Percentiles rank a stretch among this genome's conserved stretches.
These are phyloP conservation scores for Nakazawaea peltata DNA, from an alignment of 805 yeast species.

Conservation along the genomic window DNA sequence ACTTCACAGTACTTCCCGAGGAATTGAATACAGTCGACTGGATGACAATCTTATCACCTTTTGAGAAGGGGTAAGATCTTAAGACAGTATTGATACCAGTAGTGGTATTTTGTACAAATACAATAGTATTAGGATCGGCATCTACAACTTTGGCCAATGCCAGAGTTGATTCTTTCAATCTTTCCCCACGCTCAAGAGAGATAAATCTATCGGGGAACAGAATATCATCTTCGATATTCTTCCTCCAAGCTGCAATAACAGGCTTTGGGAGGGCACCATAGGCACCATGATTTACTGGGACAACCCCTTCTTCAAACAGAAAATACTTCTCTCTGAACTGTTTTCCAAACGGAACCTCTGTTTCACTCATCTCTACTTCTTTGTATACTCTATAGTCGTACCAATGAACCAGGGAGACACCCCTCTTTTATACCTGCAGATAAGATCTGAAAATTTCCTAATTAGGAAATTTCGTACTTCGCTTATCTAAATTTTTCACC, in stretches of 20 bases:
- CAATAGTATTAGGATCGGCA: slow-evolving; percentile 39
- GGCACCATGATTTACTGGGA: slow-evolving; percentile 58
- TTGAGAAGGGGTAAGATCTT: slow-evolving; percentile 41
- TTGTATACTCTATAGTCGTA: too few relatives aligned
- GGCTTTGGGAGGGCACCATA: slow-evolving; percentile 48
- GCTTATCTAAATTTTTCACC: too few relatives aligned
- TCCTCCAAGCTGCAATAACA: slow-evolving; percentile 31
- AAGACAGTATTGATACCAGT: slow-evolving; percentile 50
- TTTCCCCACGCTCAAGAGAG: slow-evolving; percentile 18
- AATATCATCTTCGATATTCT: slow-evolving; percentile 20
- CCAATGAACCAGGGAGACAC: too few relatives aligned
- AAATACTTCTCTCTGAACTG: slow-evolving; percentile 40
- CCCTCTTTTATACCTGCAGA: too few relatives aligned
- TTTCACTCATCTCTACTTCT: too few relatives aligned
- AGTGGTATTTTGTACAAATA: slow-evolving; percentile 52
- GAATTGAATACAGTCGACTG: slow-evolving; percentile 48
- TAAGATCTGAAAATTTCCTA: too few relatives aligned
- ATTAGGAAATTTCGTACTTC: too few relatives aligned
- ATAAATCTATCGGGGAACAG: slow-evolving; percentile 41
- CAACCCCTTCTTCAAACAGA: slow-evolving; percentile 27
- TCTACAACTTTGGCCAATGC: slow-evolving; percentile 35
- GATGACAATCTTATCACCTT: slow-evolving; percentile 43
- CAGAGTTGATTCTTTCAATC: slow-evolving; percentile 30
- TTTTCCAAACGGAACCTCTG: too few relatives aligned
- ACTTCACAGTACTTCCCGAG: slow-evolving; percentile 43